Evolutionary conservation across 306 rosid species (phyloP), one percentile per base, ranked within the genome.

Genomic region (Prunus mira): DNA sequence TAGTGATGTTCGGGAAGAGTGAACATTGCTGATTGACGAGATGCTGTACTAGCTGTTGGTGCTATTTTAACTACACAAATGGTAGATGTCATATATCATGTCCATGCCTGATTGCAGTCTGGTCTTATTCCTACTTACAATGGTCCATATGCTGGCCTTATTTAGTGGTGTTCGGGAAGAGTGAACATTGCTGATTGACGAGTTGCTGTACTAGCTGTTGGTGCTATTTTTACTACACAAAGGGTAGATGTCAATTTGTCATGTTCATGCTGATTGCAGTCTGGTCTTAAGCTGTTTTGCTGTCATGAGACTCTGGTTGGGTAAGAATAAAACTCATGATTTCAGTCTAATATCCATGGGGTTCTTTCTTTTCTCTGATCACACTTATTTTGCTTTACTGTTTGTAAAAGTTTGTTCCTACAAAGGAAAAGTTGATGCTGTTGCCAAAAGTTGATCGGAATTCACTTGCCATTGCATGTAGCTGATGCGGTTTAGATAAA

Each of bases 1-100:
- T 87, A 87, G 86, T 76, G 80, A 69, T 80, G 91, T 79, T 82
- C 79, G 81, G 72, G 89, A 80, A 52, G 85, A 82, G 72, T 77
- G 78, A 83, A 67, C 74, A 63, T 82, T 76, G 82, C 87, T 85
- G 91, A 73, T 73, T 74, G 85, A 65, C 56, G 77, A 83, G 85
- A 81, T 79, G 87, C 81, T 65, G 84, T 74, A 75, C 80, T 78
- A 78, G 88, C 85, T 78, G 88, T 85, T 78, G 85, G 69, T 80
- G 87, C 84, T 80, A 81, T 56, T 80, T 68, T 32, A 65, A 68
- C 73, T 54, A 73, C 77, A 24, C 75, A 69, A 78, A 70, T 69
- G 87, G 88, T 84, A 67, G 83, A 62, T 83, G 77, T 79, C 80
- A 72, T 77, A 62, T 27, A 45, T 73, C 74, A 71, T 67, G 67